Base-by-base conservation (phyloP, 2,329 filamentous ascomycete genomes). In the Aphanocladium album region DNA sequence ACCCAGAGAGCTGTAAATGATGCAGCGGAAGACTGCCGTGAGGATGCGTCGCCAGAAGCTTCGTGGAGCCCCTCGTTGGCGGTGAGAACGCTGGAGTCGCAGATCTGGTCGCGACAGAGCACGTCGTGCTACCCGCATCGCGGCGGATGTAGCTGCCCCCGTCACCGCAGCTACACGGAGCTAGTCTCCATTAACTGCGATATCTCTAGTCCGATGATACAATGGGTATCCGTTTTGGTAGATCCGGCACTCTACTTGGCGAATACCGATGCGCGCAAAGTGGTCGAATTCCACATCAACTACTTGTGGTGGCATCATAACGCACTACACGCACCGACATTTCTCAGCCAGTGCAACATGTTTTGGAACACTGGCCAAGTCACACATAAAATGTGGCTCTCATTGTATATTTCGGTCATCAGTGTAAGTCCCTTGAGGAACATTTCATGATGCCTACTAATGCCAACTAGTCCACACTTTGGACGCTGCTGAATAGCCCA, bases 81-180 rank as follows among this genome's bases (percentile, higher is more conserved):
- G 70, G 62, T 74, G 21, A 72, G 71, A 0, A 69, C 71, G 1
- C 68, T 75, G 14, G 73, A 75, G 62, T 70, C 73, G 63, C 67
- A 74, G 17, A 72, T 72, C 2, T 75, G 73, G 73, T 72, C 71
- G n/a, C 69, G 73, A 47, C 71, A 73, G 51, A 70, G 67, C 16
- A 68, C 69, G 5, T 64, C 67, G 5, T 74, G 72, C 59, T 74
- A 69, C 51, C 72, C 72, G 2, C 72, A 74, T 53, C 65, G 70
- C 14, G 64, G 66, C 17, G 39, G 27, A 12, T 73, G 73, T 53
- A 65, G 25, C 55, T 74, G 67, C 67, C 67, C 64, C 53, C 68
- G 54, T 53, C 64, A 67, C 37, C 64, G 65, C 0, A 60, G 60
- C 9, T 67, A 66, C 57, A 60, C 65, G 5, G 67, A 68, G 56